A percentile compares a stretch with the other conserved stretches of the same genome.
These are phyloP conservation scores for Torulaspora gathmanii DNA, from an alignment of 805 yeast species.

Conservation along the genomic window DNA sequence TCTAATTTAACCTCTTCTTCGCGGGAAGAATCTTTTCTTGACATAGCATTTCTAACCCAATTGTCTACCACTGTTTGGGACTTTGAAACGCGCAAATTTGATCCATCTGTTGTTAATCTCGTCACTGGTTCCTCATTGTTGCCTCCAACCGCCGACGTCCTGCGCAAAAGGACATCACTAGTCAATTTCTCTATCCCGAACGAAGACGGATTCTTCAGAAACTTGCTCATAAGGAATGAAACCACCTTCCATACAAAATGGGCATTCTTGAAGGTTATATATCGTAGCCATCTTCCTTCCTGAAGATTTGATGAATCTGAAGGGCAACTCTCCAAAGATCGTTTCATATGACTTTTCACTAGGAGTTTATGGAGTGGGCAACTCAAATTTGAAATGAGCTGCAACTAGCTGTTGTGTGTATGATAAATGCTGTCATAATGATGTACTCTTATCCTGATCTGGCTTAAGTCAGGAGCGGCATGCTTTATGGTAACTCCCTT, in stretches of 20 bases:
- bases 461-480: too few relatives aligned
- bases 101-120: not conserved
- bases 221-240: not conserved
- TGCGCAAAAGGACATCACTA: conserved; percentile 3
- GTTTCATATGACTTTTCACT: not conserved
- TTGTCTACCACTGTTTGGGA: conserved; percentile 15
- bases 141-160: not conserved
- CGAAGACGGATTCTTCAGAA: not conserved
- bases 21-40: not conserved
- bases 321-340: not conserved
- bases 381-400: too few relatives aligned
- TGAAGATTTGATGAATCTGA: not conserved
- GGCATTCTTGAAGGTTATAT: not conserved
- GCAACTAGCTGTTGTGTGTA: too few relatives aligned
- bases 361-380: too few relatives aligned
- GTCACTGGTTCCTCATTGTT: not conserved
- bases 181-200: conserved; percentile 2
- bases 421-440: too few relatives aligned
- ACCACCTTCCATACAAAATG: not conserved
- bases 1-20: conserved; percentile 5
- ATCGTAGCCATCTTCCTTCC: not conserved
- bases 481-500: too few relatives aligned
- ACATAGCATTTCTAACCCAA: conserved; percentile 23
- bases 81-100: not conserved
- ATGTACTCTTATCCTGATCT: too few relatives aligned